Evolutionary conservation across 805 yeast genomes (phyloP).

Genomic region (Saccharomycopsis sp.): DNA sequence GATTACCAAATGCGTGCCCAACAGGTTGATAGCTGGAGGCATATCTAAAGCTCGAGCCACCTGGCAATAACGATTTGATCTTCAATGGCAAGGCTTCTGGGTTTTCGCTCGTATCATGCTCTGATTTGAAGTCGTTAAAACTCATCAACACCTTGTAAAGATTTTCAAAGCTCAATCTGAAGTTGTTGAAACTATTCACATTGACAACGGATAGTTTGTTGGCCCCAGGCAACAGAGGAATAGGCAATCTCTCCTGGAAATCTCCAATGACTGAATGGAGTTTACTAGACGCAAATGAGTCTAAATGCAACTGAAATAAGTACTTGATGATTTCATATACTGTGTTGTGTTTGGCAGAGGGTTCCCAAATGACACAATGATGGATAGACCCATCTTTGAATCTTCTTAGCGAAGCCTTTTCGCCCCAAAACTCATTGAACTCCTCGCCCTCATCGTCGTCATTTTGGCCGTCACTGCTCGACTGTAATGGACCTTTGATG

Average conservation of each 20-base stretch:
- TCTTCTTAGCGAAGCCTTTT: constrained; percentile 75
- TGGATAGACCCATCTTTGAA: constrained; percentile 88
- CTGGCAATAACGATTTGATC: constrained; percentile 64
- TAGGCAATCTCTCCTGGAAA: constrained; percentile 49
- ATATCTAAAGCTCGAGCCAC: constrained; percentile 67
- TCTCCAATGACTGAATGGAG: constrained; percentile 34
- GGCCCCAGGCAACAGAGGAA: constrained; percentile 53
- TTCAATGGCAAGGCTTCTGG: constrained; percentile 53
- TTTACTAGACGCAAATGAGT: constrained; percentile 34
- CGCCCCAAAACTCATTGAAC: constrained; percentile 88
- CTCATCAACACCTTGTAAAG: constrained; percentile 46
- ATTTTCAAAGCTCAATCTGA: constrained; percentile 50
- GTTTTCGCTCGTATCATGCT: background rate
- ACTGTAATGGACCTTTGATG: constrained; percentile 77
- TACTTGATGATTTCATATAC: constrained; percentile 59
- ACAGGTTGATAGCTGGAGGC: constrained; percentile 75
- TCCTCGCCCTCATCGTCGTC: constrained; percentile 50
- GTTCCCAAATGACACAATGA: constrained; percentile 84
- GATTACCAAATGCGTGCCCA: constrained; percentile 69
- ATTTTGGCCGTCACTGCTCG: constrained; percentile 33
- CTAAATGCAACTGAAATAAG: constrained; percentile 57
- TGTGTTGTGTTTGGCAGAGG: constrained; percentile 50
- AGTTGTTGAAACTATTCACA: constrained; percentile 34
- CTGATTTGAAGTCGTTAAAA: constrained; percentile 27
- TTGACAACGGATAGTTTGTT: constrained; percentile 44